Percentiles rank a stretch among this genome's conserved stretches.
Evolutionary conservation across 2,329 filamentous ascomycete genomes (phyloP).

Genomic region (Cladosporium austrohemisphaericum): DNA sequence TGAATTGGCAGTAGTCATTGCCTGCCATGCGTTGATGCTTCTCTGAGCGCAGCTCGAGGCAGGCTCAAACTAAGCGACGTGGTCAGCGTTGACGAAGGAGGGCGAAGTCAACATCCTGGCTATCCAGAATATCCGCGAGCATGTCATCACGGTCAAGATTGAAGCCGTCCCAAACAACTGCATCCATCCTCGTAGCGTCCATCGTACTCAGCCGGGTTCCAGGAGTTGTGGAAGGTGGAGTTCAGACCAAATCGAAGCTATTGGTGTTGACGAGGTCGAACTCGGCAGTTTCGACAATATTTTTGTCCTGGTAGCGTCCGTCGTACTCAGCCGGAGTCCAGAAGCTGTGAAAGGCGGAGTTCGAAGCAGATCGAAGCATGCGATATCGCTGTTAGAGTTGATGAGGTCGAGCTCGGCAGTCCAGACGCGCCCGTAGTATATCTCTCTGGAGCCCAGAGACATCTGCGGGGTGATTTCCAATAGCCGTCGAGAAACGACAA

Average conservation of each 20-base stretch:
- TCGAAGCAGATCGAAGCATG: constrained; percentile 16
- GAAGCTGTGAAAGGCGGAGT: constrained; percentile 12
- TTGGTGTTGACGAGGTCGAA: constrained; percentile 13
- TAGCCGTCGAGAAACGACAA: too few relatives aligned
- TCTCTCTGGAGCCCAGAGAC: too few relatives aligned
- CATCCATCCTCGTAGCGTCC: background rate
- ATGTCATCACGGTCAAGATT: constrained; percentile 16
- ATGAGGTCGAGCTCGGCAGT: constrained; percentile 14
- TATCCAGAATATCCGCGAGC: constrained; percentile 13
- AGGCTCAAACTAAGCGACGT: background rate
- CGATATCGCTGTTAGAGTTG: constrained; percentile 13
- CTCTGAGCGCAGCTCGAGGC: background rate
- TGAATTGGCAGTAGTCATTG: too few relatives aligned
- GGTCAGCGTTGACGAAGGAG: background rate
- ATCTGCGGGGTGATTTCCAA: too few relatives aligned
- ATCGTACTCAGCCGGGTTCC: background rate
- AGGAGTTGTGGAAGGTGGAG: constrained; percentile 15
- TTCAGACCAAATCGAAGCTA: constrained; percentile 15
- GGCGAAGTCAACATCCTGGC: background rate
- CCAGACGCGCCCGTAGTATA: too few relatives aligned
- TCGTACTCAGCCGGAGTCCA: background rate
- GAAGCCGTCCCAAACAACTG: constrained; percentile 9
- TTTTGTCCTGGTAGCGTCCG: background rate
- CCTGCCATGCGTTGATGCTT: too few relatives aligned
- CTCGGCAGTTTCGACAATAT: constrained; percentile 10